phyloP scores from a whole-genome alignment of 164 flowering plant genomes.

The Sextonia rubra region DNA sequence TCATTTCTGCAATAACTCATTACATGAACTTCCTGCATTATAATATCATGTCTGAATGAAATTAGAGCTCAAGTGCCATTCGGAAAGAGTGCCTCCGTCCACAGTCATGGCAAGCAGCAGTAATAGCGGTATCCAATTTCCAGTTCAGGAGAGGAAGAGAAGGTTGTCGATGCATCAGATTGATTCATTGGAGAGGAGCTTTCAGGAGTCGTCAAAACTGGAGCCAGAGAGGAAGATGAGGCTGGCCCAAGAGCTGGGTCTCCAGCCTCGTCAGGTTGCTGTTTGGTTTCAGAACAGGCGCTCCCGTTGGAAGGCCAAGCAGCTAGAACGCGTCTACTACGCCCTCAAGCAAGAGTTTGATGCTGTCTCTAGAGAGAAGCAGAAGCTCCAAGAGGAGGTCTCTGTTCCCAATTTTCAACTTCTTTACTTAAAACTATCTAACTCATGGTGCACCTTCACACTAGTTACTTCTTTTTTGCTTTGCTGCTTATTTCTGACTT shows the following conservation, averaged over 20 bases:
- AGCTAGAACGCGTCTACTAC: slow-evolving; percentile 64
- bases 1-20: not conserved
- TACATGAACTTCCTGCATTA: not conserved
- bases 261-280: slow-evolving; percentile 69
- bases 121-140: slow-evolving; percentile 5
- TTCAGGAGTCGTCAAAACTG: slow-evolving; percentile 77
- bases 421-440: not conserved
- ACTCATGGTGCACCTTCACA: not conserved
- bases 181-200: slow-evolving; percentile 69
- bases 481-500: not conserved
- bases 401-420: not conserved
- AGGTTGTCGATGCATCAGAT: slow-evolving; percentile 59
- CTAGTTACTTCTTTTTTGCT: no score
- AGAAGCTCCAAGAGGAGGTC: slow-evolving; percentile 70
- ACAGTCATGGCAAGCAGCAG: not conserved
- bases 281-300: slow-evolving; percentile 85
- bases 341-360: slow-evolving; percentile 56
- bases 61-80: not conserved
- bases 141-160: slow-evolving; percentile 54
- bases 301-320: slow-evolving; percentile 79
- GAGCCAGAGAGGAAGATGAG: slow-evolving; percentile 73
- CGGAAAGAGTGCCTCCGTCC: not conserved
- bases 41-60: not conserved
- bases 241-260: slow-evolving; percentile 62
- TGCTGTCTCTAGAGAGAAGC: slow-evolving; percentile 49